Evolutionary conservation across 176 grass and related monocot species (phyloP).

Genomic region (Bonia amplexicaulis): DNA sequence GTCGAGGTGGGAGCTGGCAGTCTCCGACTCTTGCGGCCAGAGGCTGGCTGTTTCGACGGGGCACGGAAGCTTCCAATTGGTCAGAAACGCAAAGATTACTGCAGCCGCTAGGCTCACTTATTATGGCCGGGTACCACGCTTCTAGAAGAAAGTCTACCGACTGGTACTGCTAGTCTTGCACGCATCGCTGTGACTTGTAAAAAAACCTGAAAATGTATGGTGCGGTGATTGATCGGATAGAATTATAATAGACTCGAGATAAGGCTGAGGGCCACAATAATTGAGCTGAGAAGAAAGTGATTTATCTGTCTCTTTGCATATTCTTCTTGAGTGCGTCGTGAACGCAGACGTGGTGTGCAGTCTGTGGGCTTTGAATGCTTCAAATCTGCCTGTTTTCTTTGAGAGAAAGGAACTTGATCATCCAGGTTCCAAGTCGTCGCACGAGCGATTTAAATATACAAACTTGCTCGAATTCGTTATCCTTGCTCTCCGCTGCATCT

Average conservation of each 20-base stretch:
- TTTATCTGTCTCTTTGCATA: neutral
- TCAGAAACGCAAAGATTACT: slow-evolving; percentile 5
- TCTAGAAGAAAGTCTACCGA: slow-evolving; percentile 1
- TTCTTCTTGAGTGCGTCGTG: slow-evolving; percentile 6
- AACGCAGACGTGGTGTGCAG: slow-evolving; percentile 2
- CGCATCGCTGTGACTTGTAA: slow-evolving; percentile 1
- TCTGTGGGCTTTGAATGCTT: neutral
- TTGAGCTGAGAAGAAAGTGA: slow-evolving; percentile 8
- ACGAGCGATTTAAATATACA: neutral
- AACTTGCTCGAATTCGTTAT: neutral
- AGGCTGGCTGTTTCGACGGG: neutral
- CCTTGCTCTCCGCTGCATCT: neutral
- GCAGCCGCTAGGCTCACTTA: neutral
- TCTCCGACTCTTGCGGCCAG: neutral
- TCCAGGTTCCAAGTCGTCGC: neutral
- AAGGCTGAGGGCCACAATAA: slow-evolving; percentile 11
- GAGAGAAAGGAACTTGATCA: neutral
- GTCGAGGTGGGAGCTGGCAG: neutral
- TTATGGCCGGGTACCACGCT: slow-evolving; percentile 3
- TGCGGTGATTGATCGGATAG: neutral
- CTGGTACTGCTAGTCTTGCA: neutral
- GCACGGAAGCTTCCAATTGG: neutral
- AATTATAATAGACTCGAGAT: neutral
- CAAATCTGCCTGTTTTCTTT: neutral
- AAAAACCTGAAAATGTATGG: neutral